phyloP scores from a whole-genome alignment of 2,329 filamentous ascomycete genomes.

The Zymoseptoria passerinii region DNA sequence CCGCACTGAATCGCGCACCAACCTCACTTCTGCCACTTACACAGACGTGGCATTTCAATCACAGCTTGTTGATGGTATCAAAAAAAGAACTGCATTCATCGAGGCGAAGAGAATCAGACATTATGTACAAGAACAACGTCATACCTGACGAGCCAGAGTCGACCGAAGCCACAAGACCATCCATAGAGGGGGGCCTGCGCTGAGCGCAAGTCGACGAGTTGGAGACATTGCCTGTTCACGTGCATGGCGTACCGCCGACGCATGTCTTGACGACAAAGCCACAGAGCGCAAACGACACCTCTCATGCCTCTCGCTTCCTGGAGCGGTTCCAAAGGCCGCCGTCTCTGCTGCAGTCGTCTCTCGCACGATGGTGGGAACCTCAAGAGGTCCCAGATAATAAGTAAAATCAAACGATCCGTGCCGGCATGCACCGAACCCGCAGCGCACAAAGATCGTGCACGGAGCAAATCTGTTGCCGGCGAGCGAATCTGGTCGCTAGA shows the following conservation, averaged over 20 bases:
- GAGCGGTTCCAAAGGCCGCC: no score
- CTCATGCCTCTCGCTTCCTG: not conserved
- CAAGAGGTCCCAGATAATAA: not conserved
- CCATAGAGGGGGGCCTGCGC: not conserved
- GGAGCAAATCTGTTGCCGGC: constrained; percentile 14
- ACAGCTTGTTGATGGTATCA: not conserved
- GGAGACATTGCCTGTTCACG: not conserved
- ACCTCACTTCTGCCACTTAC: not conserved
- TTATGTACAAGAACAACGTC: not conserved
- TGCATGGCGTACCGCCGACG: not conserved
- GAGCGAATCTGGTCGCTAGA: not conserved
- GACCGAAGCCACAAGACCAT: not conserved
- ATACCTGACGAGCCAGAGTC: not conserved
- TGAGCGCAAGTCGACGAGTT: not conserved
- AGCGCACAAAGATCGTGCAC: constrained; percentile 13
- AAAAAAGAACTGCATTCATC: not conserved
- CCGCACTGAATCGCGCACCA: not conserved
- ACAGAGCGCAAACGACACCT: not conserved
- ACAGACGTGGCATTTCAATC: not conserved
- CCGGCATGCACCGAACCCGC: constrained; percentile 17
- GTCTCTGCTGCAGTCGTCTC: not conserved
- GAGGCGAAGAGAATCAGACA: not conserved
- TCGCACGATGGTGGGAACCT: not conserved
- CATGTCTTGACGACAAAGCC: not conserved
- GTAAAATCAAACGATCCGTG: constrained; percentile 13